Conservation (phyloP, 805 yeast species). For the Torulaspora delbrueckii region DNA sequence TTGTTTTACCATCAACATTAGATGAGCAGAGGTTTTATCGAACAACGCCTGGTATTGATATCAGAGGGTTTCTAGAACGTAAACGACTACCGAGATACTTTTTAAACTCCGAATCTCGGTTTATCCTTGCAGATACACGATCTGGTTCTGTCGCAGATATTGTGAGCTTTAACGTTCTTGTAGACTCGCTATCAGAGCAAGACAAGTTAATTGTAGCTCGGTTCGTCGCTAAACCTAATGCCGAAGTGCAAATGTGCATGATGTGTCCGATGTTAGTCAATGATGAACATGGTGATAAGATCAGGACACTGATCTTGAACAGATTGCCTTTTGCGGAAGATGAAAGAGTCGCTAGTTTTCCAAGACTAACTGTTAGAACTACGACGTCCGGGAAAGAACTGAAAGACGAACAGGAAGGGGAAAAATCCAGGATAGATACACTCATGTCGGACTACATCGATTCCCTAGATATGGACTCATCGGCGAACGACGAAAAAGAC, state of each 20-base stretch:
- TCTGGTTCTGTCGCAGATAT: conserved; percentile 37
- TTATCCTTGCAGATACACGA: conserved; percentile 42
- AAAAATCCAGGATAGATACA: conserved; percentile 41
- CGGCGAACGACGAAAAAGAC: neutral
- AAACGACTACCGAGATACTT: conserved; percentile 52
- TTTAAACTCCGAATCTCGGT: conserved; percentile 53
- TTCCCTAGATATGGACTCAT: conserved; percentile 40
- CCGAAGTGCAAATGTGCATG: conserved; percentile 51
- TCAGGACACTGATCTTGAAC: conserved; percentile 45
- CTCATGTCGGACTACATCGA: conserved; percentile 44
- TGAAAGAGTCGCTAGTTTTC: conserved; percentile 55
- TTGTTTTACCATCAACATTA: conserved; percentile 49
- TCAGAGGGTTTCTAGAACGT: conserved; percentile 54
- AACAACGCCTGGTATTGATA: conserved; percentile 52
- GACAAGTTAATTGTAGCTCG: conserved; percentile 56
- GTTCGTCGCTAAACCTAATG: conserved; percentile 47
- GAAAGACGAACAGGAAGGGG: conserved; percentile 27
- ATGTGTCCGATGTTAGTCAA: conserved; percentile 44
- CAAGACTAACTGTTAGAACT: conserved; percentile 35
- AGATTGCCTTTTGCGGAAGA: conserved; percentile 74
- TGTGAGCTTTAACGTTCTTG: conserved; percentile 43
- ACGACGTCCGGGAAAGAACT: conserved; percentile 33
- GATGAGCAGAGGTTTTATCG: conserved; percentile 40
- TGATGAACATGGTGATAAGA: conserved; percentile 11
- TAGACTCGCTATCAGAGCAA: conserved; percentile 47